Evolutionary conservation across 2,329 filamentous ascomycete species (phyloP).

Genomic region (Ilyonectria sp.): DNA sequence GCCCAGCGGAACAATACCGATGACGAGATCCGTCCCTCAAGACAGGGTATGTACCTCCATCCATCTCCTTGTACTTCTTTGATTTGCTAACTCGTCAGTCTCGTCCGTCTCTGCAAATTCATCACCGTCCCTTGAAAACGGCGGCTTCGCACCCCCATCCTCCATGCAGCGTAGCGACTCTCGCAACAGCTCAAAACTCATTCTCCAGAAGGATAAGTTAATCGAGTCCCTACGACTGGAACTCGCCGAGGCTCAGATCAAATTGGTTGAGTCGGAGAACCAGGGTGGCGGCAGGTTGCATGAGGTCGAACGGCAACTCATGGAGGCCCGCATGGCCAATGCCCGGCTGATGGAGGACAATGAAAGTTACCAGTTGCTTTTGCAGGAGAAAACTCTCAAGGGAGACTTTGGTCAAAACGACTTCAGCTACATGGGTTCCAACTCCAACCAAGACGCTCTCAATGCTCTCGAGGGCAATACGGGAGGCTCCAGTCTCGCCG

Average conservation of each 20-base stretch:
- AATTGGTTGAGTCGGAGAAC: conserved; percentile 94
- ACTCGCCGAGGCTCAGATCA: conserved; percentile 94
- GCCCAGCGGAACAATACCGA: conserved; percentile 78
- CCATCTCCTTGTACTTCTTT: neutral
- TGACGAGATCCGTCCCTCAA: conserved; percentile 70
- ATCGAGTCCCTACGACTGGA: conserved; percentile 94
- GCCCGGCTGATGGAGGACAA: conserved; percentile 98
- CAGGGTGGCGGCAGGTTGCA: conserved; percentile 88
- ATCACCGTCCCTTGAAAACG: conserved; percentile 79
- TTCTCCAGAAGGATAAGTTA: conserved; percentile 95
- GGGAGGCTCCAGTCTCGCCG: conserved; percentile 78
- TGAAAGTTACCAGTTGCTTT: conserved; percentile 95
- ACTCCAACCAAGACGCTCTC: conserved; percentile 75
- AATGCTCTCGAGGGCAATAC: conserved; percentile 73
- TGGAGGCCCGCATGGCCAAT: conserved; percentile 96
- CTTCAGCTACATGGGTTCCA: conserved; percentile 77
- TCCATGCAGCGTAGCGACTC: conserved; percentile 91
- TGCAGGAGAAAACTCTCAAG: conserved; percentile 95
- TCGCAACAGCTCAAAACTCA: conserved; percentile 88
- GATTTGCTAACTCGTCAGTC: conserved; percentile 40
- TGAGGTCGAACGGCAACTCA: conserved; percentile 90
- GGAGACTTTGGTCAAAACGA: conserved; percentile 90
- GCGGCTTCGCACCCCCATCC: conserved; percentile 88
- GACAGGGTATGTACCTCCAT: conserved; percentile 66
- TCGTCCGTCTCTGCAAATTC: conserved; percentile 60